A percentile compares a stretch with the other conserved stretches of the same genome.
phyloP scores from a whole-genome alignment of 805 yeast genomes.

The Ogataea trehaloabstinens region DNA sequence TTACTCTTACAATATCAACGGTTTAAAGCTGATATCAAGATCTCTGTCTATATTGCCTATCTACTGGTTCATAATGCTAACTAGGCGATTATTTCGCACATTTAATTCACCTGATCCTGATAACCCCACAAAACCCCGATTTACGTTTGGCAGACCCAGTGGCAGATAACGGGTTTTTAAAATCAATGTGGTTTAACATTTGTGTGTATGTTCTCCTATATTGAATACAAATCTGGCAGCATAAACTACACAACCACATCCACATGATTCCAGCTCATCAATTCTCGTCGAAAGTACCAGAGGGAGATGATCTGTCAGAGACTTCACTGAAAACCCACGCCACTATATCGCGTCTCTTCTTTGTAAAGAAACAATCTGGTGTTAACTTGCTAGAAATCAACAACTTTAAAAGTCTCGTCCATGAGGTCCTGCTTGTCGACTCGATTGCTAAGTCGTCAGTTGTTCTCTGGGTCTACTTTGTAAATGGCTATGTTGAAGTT shows the following conservation, averaged over 20 bases:
- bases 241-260: too few relatives aligned
- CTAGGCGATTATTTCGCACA: too few relatives aligned
- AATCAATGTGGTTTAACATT: not conserved
- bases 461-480: constrained; percentile 11
- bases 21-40: too few relatives aligned
- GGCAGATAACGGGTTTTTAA: not conserved
- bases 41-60: too few relatives aligned
- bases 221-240: too few relatives aligned
- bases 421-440: constrained; percentile 6
- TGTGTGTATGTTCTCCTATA: not conserved
- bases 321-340: not conserved
- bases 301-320: too few relatives aligned
- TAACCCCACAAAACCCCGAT: not conserved
- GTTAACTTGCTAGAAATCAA: constrained; percentile 4
- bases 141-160: not conserved
- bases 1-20: too few relatives aligned
- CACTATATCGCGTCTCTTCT: not conserved
- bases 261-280: too few relatives aligned
- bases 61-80: too few relatives aligned
- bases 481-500: constrained; percentile 8
- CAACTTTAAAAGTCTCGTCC: constrained; percentile 8
- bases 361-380: not conserved
- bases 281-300: too few relatives aligned
- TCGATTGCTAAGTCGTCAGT: constrained; percentile 4
- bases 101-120: too few relatives aligned